A percentile compares a stretch with the other conserved stretches of the same genome.
phyloP scores from a whole-genome alignment of 257 asterid species.

The Hygrophila difformis region DNA sequence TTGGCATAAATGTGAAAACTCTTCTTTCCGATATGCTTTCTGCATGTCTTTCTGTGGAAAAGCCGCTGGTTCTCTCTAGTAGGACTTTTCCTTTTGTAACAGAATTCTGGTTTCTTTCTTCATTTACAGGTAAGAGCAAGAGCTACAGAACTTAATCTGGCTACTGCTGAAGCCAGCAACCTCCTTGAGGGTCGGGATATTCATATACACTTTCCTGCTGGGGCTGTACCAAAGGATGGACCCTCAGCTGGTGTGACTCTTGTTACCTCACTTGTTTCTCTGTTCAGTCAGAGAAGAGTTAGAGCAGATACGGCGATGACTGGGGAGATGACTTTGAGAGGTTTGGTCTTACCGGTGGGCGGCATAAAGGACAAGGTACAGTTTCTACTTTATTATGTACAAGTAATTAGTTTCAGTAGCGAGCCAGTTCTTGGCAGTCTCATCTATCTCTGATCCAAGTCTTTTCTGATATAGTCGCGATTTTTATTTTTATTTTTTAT shows the following conservation, averaged over 20 bases:
- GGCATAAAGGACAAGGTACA: conserved; percentile 98
- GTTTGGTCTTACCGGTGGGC: conserved; percentile 95
- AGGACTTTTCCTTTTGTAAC: conserved; percentile 12
- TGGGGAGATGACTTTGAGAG: conserved; percentile 94
- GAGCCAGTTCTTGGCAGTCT: conserved; percentile 6
- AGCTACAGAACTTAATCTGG: conserved; percentile 86
- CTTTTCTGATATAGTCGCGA: no score
- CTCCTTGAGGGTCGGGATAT: conserved; percentile 82
- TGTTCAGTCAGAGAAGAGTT: conserved; percentile 82
- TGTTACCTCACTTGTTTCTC: conserved; percentile 94
- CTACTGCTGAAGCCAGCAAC: conserved; percentile 53
- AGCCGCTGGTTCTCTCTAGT: conserved; percentile 1
- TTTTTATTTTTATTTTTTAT: no score
- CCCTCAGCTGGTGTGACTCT: conserved; percentile 99
- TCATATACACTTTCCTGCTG: conserved; percentile 98
- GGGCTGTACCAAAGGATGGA: conserved; percentile 98
- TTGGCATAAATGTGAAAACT: no score
- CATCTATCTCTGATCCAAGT: background rate
- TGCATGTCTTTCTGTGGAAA: conserved; percentile 10
- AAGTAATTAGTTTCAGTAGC: conserved; percentile 9
- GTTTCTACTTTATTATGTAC: conserved; percentile 14
- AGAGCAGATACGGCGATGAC: conserved; percentile 99
- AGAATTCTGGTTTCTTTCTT: conserved; percentile 11
- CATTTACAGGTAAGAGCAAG: conserved; percentile 69
- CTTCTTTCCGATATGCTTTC: conserved; percentile 11